Base-by-base conservation (phyloP, 768 basidiomycete species). In the Serendipita sp. region DNA sequence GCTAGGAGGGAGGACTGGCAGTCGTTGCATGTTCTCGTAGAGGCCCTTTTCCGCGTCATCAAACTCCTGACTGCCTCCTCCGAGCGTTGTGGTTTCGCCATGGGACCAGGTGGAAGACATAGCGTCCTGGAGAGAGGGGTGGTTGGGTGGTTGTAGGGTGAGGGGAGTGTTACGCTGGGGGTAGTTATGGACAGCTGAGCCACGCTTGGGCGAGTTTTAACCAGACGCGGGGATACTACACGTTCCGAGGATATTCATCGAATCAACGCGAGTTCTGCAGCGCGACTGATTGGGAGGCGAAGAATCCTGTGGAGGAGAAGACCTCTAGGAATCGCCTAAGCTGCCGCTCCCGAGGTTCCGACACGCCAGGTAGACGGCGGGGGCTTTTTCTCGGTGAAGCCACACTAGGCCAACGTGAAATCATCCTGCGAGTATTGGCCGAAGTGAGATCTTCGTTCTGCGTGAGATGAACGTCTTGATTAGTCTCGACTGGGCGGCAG, bases 1-100 rank as follows among this genome's bases (percentile, higher is more conserved):
- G 20, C 17, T 58, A 4, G 53, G 53, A 22, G 53, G 53, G 24
- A 58, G 33, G 53, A 58, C 31, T n/a, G 53, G 53, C 3, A 58
- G 53, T 30, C 53, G 53, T 31, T 58, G 53, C 53, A 58, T 58
- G 20, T 58, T 58, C 30, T 58, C 53, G 53, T 58, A 58, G 53
- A 58, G 24, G 30, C 53, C 53, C 53, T 58, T 58, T 34, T 58
- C 53, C 17, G 53, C 53, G 26, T 58, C 53, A 58, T 58, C 53
- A 31, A 58, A 58, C 33, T 58, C 53, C 26, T 28, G 45, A 28
- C 45, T 48, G 13, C 17, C 26, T 26, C 53, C 31, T n/a, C 53
- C 53, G 9, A 22, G 11, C 11, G 31, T 22, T 11, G 53, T 58
- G 30, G 9, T 31, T 5, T 58, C 53, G 17, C 53, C 53, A 33